Percentiles rank a stretch among this genome's conserved stretches.
Evolutionary conservation across 192 early-diverging fungal species (phyloP).

Genomic region (Lobulomyces angularis): DNA sequence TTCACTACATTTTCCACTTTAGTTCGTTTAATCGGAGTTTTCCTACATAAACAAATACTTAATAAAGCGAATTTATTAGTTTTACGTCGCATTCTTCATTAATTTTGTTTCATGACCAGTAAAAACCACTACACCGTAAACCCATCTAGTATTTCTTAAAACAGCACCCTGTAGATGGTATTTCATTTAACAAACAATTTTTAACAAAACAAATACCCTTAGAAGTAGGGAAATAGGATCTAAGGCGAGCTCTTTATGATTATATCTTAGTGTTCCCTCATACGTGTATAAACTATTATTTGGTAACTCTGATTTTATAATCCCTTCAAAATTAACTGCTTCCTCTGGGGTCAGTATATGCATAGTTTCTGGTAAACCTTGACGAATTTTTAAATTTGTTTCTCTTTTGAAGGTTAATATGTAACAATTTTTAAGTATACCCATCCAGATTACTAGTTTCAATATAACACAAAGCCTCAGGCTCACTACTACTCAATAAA

Average conservation of each 20-base stretch:
- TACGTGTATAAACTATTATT: slow-evolving; percentile 96
- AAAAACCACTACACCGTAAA: slow-evolving; percentile 83
- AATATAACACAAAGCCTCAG: slow-evolving; percentile 92
- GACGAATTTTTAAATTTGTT: slow-evolving; percentile 95
- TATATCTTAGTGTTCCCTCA: slow-evolving; percentile 61
- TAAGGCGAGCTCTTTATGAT: slow-evolving; percentile 63
- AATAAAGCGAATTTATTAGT: not conserved
- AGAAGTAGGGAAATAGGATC: slow-evolving; percentile 89
- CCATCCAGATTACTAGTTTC: slow-evolving; percentile 97
- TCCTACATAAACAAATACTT: slow-evolving; percentile 15
- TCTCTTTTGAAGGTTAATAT: slow-evolving; percentile 60
- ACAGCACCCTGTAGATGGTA: slow-evolving; percentile 71
- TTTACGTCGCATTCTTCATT: slow-evolving; percentile 81
- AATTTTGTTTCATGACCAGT: slow-evolving; percentile 97
- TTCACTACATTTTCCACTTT: slow-evolving; percentile 85
- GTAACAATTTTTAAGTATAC: slow-evolving; percentile 28
- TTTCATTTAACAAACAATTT: not conserved
- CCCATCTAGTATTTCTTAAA: slow-evolving; percentile 87
- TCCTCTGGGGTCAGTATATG: slow-evolving; percentile 57
- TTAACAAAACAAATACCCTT: slow-evolving; percentile 22
- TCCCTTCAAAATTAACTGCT: slow-evolving; percentile 38
- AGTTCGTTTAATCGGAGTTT: slow-evolving; percentile 86
- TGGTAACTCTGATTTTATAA: slow-evolving; percentile 83
- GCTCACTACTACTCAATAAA: slow-evolving; percentile 80
- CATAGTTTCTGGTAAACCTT: slow-evolving; percentile 77